phyloP scores from a whole-genome alignment of 768 basidiomycete genomes.

The Boletus vermiculosoides region DNA sequence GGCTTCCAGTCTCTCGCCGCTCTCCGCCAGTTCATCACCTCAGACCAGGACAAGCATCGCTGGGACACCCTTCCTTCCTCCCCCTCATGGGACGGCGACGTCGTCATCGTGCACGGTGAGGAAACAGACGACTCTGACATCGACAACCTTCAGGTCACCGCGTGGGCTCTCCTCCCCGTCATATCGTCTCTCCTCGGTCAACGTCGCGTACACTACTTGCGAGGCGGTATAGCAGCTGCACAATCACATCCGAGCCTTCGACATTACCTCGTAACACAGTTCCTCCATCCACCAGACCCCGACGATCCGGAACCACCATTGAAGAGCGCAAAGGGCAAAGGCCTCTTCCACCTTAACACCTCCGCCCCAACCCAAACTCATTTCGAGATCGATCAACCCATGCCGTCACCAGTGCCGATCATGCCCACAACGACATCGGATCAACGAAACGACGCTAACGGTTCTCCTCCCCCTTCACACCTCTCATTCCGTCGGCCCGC shows the following conservation, averaged over 20 bases:
- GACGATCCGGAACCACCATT: constrained; percentile 13
- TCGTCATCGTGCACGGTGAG: constrained; percentile 72
- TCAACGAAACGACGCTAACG: constrained; percentile 42
- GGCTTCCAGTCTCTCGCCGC: constrained; percentile 65
- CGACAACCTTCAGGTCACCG: constrained; percentile 50
- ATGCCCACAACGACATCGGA: constrained; percentile 51
- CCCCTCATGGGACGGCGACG: constrained; percentile 65
- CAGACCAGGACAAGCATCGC: constrained; percentile 63
- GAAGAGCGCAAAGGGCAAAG: constrained; percentile 40
- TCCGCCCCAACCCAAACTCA: constrained; percentile 48
- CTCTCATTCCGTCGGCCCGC: constrained; percentile 51
- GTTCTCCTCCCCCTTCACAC: constrained; percentile 69
- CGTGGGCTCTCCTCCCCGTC: constrained; percentile 71
- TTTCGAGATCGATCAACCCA: constrained; percentile 56
- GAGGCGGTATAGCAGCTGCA: constrained; percentile 67
- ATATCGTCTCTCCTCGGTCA: constrained; percentile 55
- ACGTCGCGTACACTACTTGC: constrained; percentile 63
- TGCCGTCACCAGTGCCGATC: constrained; percentile 52
- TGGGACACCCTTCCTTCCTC: constrained; percentile 64
- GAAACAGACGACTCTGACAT: constrained; percentile 70
- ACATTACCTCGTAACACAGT: constrained; percentile 43
- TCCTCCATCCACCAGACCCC: constrained; percentile 15
- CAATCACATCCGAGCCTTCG: constrained; percentile 56
- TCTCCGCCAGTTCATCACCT: constrained; percentile 79
- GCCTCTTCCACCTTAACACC: constrained; percentile 72